A percentile compares a stretch with the other conserved stretches of the same genome.
Evolutionary conservation across 345 rosid species (phyloP).

Genomic region (Populus ilicifolia): DNA sequence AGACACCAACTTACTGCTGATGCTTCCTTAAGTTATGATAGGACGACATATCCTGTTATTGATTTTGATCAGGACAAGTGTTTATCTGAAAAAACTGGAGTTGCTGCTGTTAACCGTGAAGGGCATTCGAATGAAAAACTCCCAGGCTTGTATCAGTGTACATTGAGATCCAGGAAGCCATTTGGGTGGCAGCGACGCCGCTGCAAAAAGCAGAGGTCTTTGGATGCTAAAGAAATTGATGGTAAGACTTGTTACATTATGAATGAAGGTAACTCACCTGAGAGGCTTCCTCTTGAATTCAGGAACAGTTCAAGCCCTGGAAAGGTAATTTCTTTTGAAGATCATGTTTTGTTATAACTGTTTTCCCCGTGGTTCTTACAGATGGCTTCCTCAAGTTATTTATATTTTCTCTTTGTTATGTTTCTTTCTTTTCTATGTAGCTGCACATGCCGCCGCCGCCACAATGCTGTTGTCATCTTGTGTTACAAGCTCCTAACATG

Average conservation of each 20-base stretch:
- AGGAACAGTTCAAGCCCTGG: slow-evolving; percentile 8
- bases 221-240: slow-evolving; percentile 18
- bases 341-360: neutral
- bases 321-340: slow-evolving; percentile 24
- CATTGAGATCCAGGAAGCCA: slow-evolving; percentile 22
- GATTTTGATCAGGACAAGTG: neutral
- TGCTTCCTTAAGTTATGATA: neutral
- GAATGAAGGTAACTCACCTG: neutral
- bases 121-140: slow-evolving; percentile 9
- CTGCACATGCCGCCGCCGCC: slow-evolving; percentile 38
- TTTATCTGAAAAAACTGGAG: neutral
- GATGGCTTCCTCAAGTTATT: slow-evolving; percentile 6
- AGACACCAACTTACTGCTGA: slow-evolving; percentile 11
- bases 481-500: slow-evolving; percentile 31
- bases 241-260: neutral
- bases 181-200: slow-evolving; percentile 40
- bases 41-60: neutral
- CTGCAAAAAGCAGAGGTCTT: slow-evolving; percentile 18
- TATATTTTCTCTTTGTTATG: neutral
- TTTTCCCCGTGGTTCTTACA: neutral
- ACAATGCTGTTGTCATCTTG: slow-evolving; percentile 38
- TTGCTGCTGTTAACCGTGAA: neutral
- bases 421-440: slow-evolving; percentile 2
- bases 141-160: slow-evolving; percentile 10
- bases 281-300: slow-evolving; percentile 7